phyloP scores from a whole-genome alignment of 352 stramenopile genomes.

The Pythium catenulatum region DNA sequence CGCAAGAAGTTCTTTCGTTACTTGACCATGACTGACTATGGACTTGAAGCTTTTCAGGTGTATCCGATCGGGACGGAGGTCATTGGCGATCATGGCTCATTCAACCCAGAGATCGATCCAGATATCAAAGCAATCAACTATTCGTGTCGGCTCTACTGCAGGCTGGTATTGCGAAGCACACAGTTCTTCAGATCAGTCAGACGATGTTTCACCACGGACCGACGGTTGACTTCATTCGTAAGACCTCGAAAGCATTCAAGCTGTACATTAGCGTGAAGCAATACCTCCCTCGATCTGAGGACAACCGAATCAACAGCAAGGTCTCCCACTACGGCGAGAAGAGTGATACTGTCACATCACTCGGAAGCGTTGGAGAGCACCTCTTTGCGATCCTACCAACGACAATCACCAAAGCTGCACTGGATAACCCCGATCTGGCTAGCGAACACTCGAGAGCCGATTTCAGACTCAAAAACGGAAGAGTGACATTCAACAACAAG shows the following conservation, averaged over 20 bases:
- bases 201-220: slow-evolving; percentile 57
- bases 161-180: slow-evolving; percentile 30
- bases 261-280: slow-evolving; percentile 53
- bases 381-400: slow-evolving; percentile 58
- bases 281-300: slow-evolving; percentile 17
- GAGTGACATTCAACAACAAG: slow-evolving; percentile 30
- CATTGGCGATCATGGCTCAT: slow-evolving; percentile 11
- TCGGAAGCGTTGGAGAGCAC: slow-evolving; percentile 53
- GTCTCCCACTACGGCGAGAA: slow-evolving; percentile 37
- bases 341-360: slow-evolving; percentile 32
- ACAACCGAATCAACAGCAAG: slow-evolving; percentile 29
- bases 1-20: slow-evolving; percentile 63
- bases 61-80: slow-evolving; percentile 22
- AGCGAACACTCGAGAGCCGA: slow-evolving; percentile 5
- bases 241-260: slow-evolving; percentile 52
- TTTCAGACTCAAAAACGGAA: slow-evolving; percentile 48
- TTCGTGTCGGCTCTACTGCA: slow-evolving; percentile 50
- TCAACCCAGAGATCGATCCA: not conserved
- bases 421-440: slow-evolving; percentile 58
- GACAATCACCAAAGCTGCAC: slow-evolving; percentile 50
- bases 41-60: slow-evolving; percentile 55
- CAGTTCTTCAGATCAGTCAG: slow-evolving; percentile 53
- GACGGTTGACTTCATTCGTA: slow-evolving; percentile 60
- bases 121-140: not conserved
- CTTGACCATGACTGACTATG: slow-evolving; percentile 50